Evolutionary conservation across 257 asterid species (phyloP).

Genomic region (Lithospermum erythrorhizon): DNA sequence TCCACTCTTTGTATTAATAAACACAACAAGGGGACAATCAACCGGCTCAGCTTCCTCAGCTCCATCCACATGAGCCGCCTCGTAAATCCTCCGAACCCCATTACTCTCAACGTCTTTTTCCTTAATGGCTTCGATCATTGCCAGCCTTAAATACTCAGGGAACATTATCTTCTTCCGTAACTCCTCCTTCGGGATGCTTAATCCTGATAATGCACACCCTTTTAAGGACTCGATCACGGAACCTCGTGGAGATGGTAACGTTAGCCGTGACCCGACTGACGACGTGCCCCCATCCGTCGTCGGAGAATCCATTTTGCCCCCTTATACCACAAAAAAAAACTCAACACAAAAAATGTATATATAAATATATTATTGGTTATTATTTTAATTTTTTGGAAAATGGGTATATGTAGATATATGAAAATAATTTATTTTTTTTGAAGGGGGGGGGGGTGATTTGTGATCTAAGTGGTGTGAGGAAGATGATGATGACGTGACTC

Average conservation of each 20-base stretch:
- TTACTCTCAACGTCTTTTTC: slow-evolving; percentile 36
- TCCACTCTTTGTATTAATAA: slow-evolving; percentile 71
- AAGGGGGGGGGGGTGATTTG: too few species aligned
- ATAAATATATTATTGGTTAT: too few species aligned
- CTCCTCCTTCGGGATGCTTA: slow-evolving; percentile 53
- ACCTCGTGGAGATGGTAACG: slow-evolving; percentile 28
- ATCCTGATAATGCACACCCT: slow-evolving; percentile 59
- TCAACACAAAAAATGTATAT: too few species aligned
- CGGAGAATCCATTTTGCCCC: too few species aligned
- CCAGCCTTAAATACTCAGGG: slow-evolving; percentile 68
- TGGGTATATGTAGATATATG: too few species aligned
- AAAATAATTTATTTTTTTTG: too few species aligned
- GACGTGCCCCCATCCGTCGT: too few species aligned
- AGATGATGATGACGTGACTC: too few species aligned
- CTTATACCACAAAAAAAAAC: too few species aligned
- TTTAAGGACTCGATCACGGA: slow-evolving; percentile 43
- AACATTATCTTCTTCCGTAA: slow-evolving; percentile 50
- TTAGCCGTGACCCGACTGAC: too few species aligned
- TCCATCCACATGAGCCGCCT: slow-evolving; percentile 27
- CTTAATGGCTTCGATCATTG: slow-evolving; percentile 61
- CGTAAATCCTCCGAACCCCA: slow-evolving; percentile 23
- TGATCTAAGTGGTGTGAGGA: too few species aligned
- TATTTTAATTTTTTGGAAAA: too few species aligned
- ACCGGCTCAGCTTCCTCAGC: slow-evolving; percentile 27
- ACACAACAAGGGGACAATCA: slow-evolving; percentile 72